A percentile compares a stretch with the other conserved stretches of the same genome.
phyloP scores from a whole-genome alignment of 2,329 filamentous ascomycete species.

The Pseudogymnoascus sp. region DNA sequence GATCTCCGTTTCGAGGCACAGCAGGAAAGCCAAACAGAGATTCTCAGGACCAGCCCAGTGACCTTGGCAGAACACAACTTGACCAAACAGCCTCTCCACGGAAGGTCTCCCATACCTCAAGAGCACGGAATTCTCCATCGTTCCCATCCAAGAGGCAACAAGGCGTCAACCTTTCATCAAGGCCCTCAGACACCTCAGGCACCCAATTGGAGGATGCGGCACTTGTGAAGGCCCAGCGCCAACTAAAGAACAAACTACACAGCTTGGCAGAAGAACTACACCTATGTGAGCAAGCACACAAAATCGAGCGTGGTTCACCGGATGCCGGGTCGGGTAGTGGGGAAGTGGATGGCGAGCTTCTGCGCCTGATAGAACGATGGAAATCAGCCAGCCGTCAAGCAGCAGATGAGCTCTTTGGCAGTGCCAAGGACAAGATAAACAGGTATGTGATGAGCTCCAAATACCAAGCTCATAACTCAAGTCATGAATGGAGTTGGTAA shows the following conservation, averaged over 20 bases:
- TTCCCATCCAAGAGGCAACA: background rate
- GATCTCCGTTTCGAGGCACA: conserved; percentile 55
- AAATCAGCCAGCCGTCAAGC: conserved; percentile 51
- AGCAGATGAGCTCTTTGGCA: conserved; percentile 61
- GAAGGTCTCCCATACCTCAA: background rate
- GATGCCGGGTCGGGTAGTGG: conserved; percentile 16
- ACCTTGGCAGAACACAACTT: background rate
- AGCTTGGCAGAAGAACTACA: conserved; percentile 40
- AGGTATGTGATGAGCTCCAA: conserved; percentile 29
- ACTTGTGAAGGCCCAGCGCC: conserved; percentile 30
- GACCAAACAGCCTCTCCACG: background rate
- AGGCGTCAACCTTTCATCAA: background rate
- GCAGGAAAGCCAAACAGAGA: conserved; percentile 11
- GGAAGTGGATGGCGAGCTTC: conserved; percentile 47
- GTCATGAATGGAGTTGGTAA: background rate
- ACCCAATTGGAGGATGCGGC: conserved; percentile 25
- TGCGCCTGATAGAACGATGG: conserved; percentile 55
- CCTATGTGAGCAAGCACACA: conserved; percentile 44
- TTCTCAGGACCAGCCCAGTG: background rate
- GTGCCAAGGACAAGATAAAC: conserved; percentile 53
- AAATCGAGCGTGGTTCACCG: conserved; percentile 37
- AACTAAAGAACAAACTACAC: conserved; percentile 28
- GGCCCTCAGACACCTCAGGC: background rate
- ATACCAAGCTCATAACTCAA: background rate
- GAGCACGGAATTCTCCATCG: background rate